A percentile compares a stretch with the other conserved stretches of the same genome.
Conservation (phyloP, 345 rosid species). For the Crucihimalaya himalaica region DNA sequence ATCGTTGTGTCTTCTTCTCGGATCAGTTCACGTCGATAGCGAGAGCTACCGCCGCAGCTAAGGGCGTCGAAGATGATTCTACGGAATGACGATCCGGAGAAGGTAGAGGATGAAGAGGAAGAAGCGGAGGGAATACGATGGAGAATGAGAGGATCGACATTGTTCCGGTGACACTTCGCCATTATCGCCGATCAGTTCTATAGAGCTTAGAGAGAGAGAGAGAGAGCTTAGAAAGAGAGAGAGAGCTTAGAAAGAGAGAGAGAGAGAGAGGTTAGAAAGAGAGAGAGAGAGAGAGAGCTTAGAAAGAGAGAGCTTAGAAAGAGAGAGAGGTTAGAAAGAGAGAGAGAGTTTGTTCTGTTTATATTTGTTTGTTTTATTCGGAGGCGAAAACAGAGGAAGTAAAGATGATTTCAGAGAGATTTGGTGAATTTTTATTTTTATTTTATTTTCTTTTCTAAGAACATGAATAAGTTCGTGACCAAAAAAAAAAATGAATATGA, state of each 20-base stretch:
- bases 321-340: constrained; percentile 1
- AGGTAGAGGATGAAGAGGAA: constrained; percentile 40
- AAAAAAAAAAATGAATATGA: too few relatives aligned
- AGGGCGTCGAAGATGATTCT: constrained; percentile 68
- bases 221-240: background rate
- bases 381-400: constrained; percentile 31
- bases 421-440: background rate
- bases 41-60: constrained; percentile 76
- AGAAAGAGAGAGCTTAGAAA: constrained; percentile 8
- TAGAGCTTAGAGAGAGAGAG: constrained; percentile 13
- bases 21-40: constrained; percentile 45
- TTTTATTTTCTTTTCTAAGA: background rate
- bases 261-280: constrained; percentile 3
- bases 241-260: background rate
- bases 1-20: constrained; percentile 36
- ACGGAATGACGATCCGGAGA: constrained; percentile 67
- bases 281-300: constrained; percentile 17
- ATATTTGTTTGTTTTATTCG: constrained; percentile 19
- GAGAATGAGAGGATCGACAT: constrained; percentile 57
- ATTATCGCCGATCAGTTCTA: constrained; percentile 42
- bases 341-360: constrained; percentile 18
- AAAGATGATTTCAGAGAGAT: background rate
- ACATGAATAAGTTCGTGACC: background rate
- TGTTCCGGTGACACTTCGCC: constrained; percentile 77
- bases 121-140: constrained; percentile 49